Conservation (phyloP, 345 rosid species). For the Eucalyptus shirleyi region DNA sequence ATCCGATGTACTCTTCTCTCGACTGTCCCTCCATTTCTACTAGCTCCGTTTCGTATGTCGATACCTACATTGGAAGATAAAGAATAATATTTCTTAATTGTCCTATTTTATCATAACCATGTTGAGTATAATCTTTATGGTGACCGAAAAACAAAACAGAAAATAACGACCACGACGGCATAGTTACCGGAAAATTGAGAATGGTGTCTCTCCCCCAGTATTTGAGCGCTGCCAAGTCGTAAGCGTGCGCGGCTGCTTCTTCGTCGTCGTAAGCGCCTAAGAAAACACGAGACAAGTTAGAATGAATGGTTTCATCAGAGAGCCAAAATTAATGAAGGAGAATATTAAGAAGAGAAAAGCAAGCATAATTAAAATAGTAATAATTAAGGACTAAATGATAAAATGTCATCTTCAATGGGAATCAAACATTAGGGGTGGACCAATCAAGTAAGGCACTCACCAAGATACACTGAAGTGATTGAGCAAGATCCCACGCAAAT, state of each 20-base stretch:
- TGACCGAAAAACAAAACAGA: background rate
- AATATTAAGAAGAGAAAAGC: background rate
- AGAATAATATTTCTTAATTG: background rate
- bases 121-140: background rate
- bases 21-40: constrained; percentile 75
- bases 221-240: constrained; percentile 89
- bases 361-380: background rate
- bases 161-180: background rate
- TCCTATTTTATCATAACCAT: background rate
- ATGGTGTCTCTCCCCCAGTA: constrained; percentile 89
- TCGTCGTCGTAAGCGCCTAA: constrained; percentile 90
- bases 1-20: constrained; percentile 84
- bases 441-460: background rate
- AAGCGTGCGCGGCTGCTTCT: constrained; percentile 89
- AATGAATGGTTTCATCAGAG: background rate
- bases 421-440: background rate
- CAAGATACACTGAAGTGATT: background rate
- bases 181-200: constrained; percentile 75
- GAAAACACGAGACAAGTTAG: background rate
- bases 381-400: background rate
- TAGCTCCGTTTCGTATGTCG: constrained; percentile 43
- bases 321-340: background rate
- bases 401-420: background rate
- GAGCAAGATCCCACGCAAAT: background rate
- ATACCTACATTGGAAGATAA: constrained; percentile 11